Evolutionary conservation across 768 basidiomycete genomes (phyloP), one percentile per base, ranked within the genome.

Genomic region (Artomyces pyxidatus): DNA sequence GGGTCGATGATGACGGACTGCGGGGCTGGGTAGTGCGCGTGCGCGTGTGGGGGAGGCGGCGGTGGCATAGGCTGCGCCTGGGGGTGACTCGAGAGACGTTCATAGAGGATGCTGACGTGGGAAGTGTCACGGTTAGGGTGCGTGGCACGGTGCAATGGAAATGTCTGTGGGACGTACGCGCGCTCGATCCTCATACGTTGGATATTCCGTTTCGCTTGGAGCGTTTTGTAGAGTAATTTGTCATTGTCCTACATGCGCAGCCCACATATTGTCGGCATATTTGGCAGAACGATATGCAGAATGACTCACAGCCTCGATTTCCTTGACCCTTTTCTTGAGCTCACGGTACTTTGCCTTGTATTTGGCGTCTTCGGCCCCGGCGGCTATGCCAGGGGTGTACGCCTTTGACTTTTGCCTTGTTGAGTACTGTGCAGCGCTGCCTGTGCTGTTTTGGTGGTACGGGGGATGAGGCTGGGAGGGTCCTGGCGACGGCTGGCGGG

Each of bases 311-410:
- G 73, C 66, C 68, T 92, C 89, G 55, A 91, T 85, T 66, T 91
- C 88, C 63, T 81, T 85, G 50, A 91, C 88, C 69, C 89, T 90
- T 67, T 82, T 77, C 65, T 88, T 90, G 55, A 92, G 72, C 50
- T 92, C 88, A 65, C 81, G 88, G 71, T 91, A 92, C 68, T 91
- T 91, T 60, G 79, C 76, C 51, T 87, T 84, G 64, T 91, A 92
- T 67, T 88, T 90, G 61, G 78, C 78, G 66, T 91, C 88, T 62
- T 90, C 88, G 17, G 83, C 85, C 58, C 85, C 83, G 23, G 84
- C 85, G 32, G 84, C 77, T 54, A 87, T 84, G 53, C 83, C 85
- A 19, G 78, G 69, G 17, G 76, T 54, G 42, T 73, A 71, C 21
- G 70, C 53, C 58, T 63, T 77, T 64, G 58, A 68, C 69, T 71